phyloP scores from a whole-genome alignment of 257 asterid genomes.

The Rauvolfia tetraphylla region DNA sequence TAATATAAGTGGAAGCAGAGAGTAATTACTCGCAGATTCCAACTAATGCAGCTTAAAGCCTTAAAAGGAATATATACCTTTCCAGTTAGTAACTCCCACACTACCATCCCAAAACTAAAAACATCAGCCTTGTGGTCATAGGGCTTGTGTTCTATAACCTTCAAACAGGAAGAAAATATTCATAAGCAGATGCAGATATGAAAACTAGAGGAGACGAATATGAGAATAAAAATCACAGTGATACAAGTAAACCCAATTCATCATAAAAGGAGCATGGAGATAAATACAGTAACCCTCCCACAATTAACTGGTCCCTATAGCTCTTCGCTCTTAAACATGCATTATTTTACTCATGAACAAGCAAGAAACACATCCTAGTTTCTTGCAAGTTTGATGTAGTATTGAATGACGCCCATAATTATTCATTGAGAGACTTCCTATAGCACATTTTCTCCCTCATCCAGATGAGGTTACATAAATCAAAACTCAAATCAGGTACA shows the following conservation, averaged over 20 bases:
- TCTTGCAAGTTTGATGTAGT: neutral
- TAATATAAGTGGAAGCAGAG: slow-evolving; percentile 2
- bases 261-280: neutral
- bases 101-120: slow-evolving; percentile 87
- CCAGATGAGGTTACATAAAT: neutral
- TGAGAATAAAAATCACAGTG: neutral
- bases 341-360: neutral
- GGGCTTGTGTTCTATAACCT: slow-evolving; percentile 94
- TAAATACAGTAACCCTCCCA: neutral
- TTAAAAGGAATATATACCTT: slow-evolving; percentile 59
- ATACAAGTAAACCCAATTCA: neutral
- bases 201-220: slow-evolving; percentile 4
- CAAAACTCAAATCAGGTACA: neutral
- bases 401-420: neutral
- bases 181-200: slow-evolving; percentile 23
- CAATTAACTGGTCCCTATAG: neutral
- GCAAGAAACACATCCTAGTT: neutral
- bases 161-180: slow-evolving; percentile 29
- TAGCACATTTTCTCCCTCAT: neutral
- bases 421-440: neutral
- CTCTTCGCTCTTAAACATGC: neutral
- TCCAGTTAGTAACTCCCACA: slow-evolving; percentile 93
- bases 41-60: slow-evolving; percentile 7
- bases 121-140: slow-evolving; percentile 94
- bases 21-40: neutral